phyloP scores from a whole-genome alignment of 140 eudicot genomes.

The Anethum foeniculum region DNA sequence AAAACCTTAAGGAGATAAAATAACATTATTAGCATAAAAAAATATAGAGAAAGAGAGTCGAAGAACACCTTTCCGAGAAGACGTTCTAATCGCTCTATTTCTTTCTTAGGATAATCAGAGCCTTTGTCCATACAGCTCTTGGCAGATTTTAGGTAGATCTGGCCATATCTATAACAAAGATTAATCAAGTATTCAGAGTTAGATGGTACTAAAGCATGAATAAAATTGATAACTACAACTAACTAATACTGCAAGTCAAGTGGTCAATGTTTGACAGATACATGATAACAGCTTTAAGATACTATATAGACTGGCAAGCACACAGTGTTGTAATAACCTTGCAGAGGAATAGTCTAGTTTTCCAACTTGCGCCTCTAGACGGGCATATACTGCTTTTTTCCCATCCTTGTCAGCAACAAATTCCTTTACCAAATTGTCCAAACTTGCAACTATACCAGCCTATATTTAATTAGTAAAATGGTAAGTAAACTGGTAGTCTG shows the following conservation, averaged over 20 bases:
- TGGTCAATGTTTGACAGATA: neutral
- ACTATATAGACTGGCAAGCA: neutral
- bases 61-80: slow-evolving; percentile 65
- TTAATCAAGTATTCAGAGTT: neutral
- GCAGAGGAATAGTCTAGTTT: slow-evolving; percentile 43
- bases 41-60: neutral
- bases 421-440: slow-evolving; percentile 67
- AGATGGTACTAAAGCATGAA: neutral
- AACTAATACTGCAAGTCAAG: neutral
- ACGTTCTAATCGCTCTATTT: slow-evolving; percentile 71
- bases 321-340: slow-evolving; percentile 17
- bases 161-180: slow-evolving; percentile 54
- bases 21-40: neutral
- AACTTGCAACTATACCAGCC: slow-evolving; percentile 67
- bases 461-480: slow-evolving; percentile 11
- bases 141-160: slow-evolving; percentile 68
- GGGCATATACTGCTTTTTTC: slow-evolving; percentile 41
- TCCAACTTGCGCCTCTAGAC: slow-evolving; percentile 53
- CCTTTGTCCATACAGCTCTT: slow-evolving; percentile 72
- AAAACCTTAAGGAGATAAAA: neutral
- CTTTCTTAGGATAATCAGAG: slow-evolving; percentile 76
- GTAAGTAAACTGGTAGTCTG: slow-evolving; percentile 6
- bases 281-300: neutral
- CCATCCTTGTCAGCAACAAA: slow-evolving; percentile 57
- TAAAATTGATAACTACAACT: neutral